These are phyloP conservation scores for Trichosporon inkin DNA, from an alignment of 1,284 basidiomycete genomes.

Conservation along the genomic window DNA sequence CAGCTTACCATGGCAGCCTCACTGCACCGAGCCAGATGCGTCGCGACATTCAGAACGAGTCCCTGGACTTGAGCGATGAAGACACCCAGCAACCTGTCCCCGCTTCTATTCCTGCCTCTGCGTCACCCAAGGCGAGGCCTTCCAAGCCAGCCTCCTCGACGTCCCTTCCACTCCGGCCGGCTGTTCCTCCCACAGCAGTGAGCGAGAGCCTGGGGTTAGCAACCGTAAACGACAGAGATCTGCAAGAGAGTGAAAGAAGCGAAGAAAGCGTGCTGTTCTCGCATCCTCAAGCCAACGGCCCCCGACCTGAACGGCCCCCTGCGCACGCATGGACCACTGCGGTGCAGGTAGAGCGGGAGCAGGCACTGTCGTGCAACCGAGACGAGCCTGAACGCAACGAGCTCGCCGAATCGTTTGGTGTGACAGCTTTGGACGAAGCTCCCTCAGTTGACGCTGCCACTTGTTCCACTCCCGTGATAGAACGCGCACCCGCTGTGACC, in stretches of 20 bases:
- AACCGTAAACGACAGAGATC: background rate
- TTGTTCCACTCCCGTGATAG: background rate
- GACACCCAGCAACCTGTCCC: background rate
- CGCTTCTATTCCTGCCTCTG: background rate
- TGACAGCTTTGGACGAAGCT: background rate
- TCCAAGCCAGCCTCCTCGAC: background rate
- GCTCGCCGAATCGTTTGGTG: background rate
- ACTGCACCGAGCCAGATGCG: background rate
- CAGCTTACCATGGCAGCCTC: background rate
- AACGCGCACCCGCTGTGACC: background rate
- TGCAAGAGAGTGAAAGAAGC: background rate
- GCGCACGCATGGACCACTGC: background rate
- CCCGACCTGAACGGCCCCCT: background rate
- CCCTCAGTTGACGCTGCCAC: background rate
- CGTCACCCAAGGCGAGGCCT: background rate
- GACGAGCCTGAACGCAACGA: background rate
- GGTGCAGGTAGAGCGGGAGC: background rate
- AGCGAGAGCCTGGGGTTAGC: background rate
- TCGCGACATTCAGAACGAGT: background rate
- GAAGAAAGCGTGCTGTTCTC: conserved; percentile 2
- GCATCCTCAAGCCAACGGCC: background rate
- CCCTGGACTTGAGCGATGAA: background rate
- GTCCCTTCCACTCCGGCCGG: background rate
- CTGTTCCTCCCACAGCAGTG: background rate
- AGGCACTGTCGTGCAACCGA: background rate